These are phyloP conservation scores for Ophioceras dolichostomum DNA, from an alignment of 2,329 filamentous ascomycete species.

Conservation along the genomic window DNA sequence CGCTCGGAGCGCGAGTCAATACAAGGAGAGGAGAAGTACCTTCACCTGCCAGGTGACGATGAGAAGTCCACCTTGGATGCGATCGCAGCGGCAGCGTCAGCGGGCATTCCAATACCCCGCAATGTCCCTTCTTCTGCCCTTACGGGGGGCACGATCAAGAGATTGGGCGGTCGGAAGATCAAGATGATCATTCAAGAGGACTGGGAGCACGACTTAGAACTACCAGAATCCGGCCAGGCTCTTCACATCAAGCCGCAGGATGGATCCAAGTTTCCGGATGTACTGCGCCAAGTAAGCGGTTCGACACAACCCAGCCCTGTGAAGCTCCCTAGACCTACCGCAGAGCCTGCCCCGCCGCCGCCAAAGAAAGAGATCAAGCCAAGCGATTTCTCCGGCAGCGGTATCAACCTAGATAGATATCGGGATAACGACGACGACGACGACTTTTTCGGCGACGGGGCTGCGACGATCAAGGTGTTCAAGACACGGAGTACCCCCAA, in stretches of 20 bases:
- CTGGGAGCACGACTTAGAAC: conserved; percentile 68
- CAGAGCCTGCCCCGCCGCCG: conserved; percentile 15
- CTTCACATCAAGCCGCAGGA: conserved; percentile 55
- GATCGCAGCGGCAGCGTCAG: conserved; percentile 74
- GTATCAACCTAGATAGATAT: conserved; percentile 50
- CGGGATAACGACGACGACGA: conserved; percentile 49
- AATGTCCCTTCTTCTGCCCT: conserved; percentile 83
- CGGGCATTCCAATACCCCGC: conserved; percentile 80
- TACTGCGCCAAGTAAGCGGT: conserved; percentile 53
- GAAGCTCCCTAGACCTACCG: no score
- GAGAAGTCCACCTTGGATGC: conserved; percentile 74
- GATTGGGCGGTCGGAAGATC: conserved; percentile 64
- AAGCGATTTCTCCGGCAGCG: conserved; percentile 23
- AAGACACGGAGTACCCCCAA: conserved; percentile 43
- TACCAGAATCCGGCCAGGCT: conserved; percentile 45
- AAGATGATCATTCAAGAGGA: conserved; percentile 66
- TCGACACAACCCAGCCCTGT: conserved; percentile 41
- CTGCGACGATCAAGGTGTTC: conserved; percentile 55
- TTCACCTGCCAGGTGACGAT: conserved; percentile 75
- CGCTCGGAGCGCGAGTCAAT: conserved; percentile 71
- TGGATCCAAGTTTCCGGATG: conserved; percentile 51
- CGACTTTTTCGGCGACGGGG: conserved; percentile 50
- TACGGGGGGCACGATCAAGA: conserved; percentile 84
- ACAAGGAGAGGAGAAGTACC: conserved; percentile 79
- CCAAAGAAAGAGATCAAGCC: conserved; percentile 16